Percentiles rank a stretch among this genome's conserved stretches.
phyloP scores from a whole-genome alignment of 768 basidiomycete species.

The Mycena pura region DNA sequence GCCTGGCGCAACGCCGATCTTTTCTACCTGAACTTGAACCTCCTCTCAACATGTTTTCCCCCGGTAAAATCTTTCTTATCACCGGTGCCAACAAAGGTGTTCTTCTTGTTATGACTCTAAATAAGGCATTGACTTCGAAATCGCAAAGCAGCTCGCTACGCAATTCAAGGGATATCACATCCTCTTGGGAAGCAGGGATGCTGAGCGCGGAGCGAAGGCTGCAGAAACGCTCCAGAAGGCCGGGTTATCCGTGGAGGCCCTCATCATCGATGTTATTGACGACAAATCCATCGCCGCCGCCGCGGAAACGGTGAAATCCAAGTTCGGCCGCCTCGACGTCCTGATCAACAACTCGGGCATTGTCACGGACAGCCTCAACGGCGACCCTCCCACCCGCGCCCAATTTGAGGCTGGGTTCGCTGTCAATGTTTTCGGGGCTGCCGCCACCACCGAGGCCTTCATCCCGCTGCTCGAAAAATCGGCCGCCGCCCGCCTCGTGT shows the following conservation, averaged over 20 bases:
- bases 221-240: conserved; percentile 3
- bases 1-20: too few species aligned
- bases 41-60: background rate
- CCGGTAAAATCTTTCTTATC: conserved; percentile 21
- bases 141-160: conserved; percentile 7
- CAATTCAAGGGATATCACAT: conserved; percentile 3
- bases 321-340: conserved; percentile 17
- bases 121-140: conserved; percentile 16
- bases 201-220: conserved; percentile 1
- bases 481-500: conserved; percentile 9
- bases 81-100: conserved; percentile 17
- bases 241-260: background rate
- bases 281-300: conserved; percentile 15
- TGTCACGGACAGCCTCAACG: background rate
- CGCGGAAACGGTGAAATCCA: conserved; percentile 10
- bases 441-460: conserved; percentile 11
- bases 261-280: conserved; percentile 9
- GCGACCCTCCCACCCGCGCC: background rate
- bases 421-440: conserved; percentile 11
- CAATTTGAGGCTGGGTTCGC: conserved; percentile 6
- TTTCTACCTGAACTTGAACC: too few species aligned
- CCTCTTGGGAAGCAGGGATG: conserved; percentile 7
- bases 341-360: conserved; percentile 17
- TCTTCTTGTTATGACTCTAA: background rate
- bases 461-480: conserved; percentile 18